Evolutionary conservation across 1,284 basidiomycete species (phyloP), one percentile per base, ranked within the genome.

Genomic region (Pseudozyma flocculosa): DNA sequence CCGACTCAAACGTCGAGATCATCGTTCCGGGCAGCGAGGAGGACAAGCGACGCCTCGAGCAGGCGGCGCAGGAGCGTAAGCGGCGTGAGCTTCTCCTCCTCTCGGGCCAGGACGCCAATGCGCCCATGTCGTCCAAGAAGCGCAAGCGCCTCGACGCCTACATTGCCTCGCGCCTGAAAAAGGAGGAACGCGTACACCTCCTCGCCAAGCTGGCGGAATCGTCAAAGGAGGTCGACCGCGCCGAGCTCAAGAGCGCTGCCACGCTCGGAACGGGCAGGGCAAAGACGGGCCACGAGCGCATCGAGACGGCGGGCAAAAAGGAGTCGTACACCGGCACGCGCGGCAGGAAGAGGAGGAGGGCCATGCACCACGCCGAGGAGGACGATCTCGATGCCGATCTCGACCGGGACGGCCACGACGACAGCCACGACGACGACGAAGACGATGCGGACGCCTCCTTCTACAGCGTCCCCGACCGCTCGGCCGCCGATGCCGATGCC

Each of bases 71-170:
- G 37, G 62, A 73, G 39, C 50, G 61, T 15, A 52, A 41, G 19
- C 40, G 40, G 10, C 18, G 44, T 38, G 32, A 59, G 48, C 57
- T 70, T 10, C 56, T 72, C 26, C 59, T 55, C n/a, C 40, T 51
- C 10, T 64, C 62, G 5, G 70, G 67, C 18, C 54, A 60, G 40
- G 64, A 70, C 48, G 67, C 61, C 21, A 42, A 49, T 15, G 61
- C 54, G 29, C 57, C 59, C 39, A 68, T 78, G 52, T 66, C 70
- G 9, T 67, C 72, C 39, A 79, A 79, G 61, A 78, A 78, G 70
- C 64, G 70, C 19, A 75, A 76, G 55, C 68, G 78, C 10, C 65
- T 79, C 40, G 78, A 79, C 45, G 73, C 71, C 14, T 79, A 74
- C 59, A 76, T 79, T 30, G 74, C 72, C 39, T 68, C 66, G 11